These are phyloP conservation scores for Glebionis coronaria DNA, from an alignment of 129 eudicot species.

Conservation along the genomic window DNA sequence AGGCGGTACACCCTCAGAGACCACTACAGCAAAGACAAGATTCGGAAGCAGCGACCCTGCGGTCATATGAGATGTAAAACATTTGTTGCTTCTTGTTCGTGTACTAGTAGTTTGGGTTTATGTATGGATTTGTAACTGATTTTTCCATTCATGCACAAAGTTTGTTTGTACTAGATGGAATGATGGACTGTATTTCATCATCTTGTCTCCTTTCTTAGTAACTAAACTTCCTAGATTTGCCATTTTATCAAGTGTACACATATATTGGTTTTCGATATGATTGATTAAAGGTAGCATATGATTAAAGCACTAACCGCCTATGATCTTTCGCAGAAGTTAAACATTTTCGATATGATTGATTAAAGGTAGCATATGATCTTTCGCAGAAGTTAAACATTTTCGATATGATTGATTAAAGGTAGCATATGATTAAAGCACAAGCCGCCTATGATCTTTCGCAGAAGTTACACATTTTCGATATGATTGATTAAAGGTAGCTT, in stretches of 20 bases:
- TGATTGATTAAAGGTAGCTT: too few relatives aligned
- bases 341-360: too few relatives aligned
- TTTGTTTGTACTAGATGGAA: conserved; percentile 11
- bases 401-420: too few relatives aligned
- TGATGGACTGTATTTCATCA: conserved; percentile 5
- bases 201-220: background rate
- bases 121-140: conserved; percentile 22
- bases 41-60: conserved; percentile 31
- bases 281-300: too few relatives aligned
- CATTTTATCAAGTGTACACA: conserved; percentile 5
- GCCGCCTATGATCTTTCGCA: too few relatives aligned
- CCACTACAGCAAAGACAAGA: conserved; percentile 37
- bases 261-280: background rate
- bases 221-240: background rate
- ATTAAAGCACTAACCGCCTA: too few relatives aligned
- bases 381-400: too few relatives aligned
- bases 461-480: too few relatives aligned
- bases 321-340: too few relatives aligned
- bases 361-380: too few relatives aligned
- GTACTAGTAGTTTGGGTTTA: conserved; percentile 19
- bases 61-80: conserved; percentile 30
- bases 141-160: conserved; percentile 13
- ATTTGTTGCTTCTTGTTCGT: conserved; percentile 18
- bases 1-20: conserved; percentile 15
- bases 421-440: too few relatives aligned